Conservation (phyloP, 768 basidiomycete genomes). For the Boletus rubropictus region DNA sequence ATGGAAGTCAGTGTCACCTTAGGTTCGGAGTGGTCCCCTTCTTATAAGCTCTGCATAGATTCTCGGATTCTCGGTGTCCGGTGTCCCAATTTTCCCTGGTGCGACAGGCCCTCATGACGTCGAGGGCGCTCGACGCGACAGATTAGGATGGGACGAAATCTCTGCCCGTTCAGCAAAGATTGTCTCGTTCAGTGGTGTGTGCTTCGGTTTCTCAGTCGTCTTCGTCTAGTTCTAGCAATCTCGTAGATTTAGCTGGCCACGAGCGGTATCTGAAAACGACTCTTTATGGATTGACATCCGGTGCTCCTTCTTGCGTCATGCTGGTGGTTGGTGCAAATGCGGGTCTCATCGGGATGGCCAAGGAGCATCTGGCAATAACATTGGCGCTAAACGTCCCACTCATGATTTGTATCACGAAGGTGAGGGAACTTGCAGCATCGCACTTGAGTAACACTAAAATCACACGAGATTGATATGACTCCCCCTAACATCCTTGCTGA, state of each 20-base stretch:
- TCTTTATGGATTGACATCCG: conserved; percentile 89
- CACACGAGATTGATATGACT: conserved; percentile 83
- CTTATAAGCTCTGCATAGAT: conserved; percentile 45
- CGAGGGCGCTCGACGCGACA: conserved; percentile 72
- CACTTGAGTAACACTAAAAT: conserved; percentile 2
- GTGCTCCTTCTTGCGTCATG: conserved; percentile 86
- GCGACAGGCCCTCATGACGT: conserved; percentile 49
- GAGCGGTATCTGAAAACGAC: conserved; percentile 92
- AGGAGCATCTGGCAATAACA: conserved; percentile 94
- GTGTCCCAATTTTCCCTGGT: conserved; percentile 73
- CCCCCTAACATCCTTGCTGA: conserved; percentile 87
- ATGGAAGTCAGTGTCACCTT: conserved; percentile 72
- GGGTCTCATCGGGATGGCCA: conserved; percentile 85
- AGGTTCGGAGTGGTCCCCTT: not conserved
- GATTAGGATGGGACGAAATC: conserved; percentile 94
- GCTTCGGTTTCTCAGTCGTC: not conserved
- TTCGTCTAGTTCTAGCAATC: not conserved
- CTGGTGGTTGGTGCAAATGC: conserved; percentile 96
- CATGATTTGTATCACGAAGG: conserved; percentile 92
- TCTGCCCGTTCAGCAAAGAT: conserved; percentile 86
- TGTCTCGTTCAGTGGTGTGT: conserved; percentile 80
- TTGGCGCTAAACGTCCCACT: conserved; percentile 91
- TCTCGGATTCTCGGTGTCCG: conserved; percentile 76
- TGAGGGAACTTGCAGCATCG: conserved; percentile 23
- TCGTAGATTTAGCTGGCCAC: conserved; percentile 86